These are phyloP conservation scores for Tylopilus sp. DNA, from an alignment of 768 basidiomycete genomes.

Conservation along the genomic window DNA sequence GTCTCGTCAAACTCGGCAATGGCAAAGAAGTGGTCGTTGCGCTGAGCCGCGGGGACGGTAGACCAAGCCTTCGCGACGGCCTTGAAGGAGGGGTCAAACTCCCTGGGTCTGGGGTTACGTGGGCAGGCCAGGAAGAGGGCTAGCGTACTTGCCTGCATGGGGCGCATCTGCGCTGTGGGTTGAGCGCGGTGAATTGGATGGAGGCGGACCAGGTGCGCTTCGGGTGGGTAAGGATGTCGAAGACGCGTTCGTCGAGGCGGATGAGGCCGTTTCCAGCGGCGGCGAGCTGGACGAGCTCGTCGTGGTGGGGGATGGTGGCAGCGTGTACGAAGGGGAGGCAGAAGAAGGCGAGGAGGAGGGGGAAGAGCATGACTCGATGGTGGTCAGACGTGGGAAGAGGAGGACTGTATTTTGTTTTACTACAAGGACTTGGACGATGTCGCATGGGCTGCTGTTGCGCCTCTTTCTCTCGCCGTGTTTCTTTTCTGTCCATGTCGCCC, in stretches of 20 bases:
- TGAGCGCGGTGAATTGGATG: constrained; percentile 86
- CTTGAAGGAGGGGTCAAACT: constrained; percentile 83
- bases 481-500: constrained; percentile 92
- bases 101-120: constrained; percentile 42
- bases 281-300: constrained; percentile 68
- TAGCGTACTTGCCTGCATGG: constrained; percentile 78
- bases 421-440: too few relatives aligned
- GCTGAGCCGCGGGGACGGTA: constrained; percentile 51
- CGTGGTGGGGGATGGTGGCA: constrained; percentile 32
- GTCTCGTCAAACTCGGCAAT: too few relatives aligned
- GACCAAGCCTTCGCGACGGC: constrained; percentile 84
- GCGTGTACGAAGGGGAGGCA: constrained; percentile 32
- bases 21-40: constrained; percentile 88
- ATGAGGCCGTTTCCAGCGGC: constrained; percentile 74
- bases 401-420: too few relatives aligned
- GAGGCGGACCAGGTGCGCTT: constrained; percentile 86
- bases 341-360: constrained; percentile 30
- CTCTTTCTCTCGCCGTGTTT: constrained; percentile 90
- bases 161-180: constrained; percentile 73
- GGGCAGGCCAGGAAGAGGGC: background rate
- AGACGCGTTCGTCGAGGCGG: constrained; percentile 69
- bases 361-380: constrained; percentile 6
- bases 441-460: constrained; percentile 84
- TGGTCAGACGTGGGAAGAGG: constrained; percentile 22
- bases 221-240: constrained; percentile 71